These are phyloP conservation scores for Athelia sp. DNA, from an alignment of 1,284 basidiomycete genomes.

Conservation along the genomic window DNA sequence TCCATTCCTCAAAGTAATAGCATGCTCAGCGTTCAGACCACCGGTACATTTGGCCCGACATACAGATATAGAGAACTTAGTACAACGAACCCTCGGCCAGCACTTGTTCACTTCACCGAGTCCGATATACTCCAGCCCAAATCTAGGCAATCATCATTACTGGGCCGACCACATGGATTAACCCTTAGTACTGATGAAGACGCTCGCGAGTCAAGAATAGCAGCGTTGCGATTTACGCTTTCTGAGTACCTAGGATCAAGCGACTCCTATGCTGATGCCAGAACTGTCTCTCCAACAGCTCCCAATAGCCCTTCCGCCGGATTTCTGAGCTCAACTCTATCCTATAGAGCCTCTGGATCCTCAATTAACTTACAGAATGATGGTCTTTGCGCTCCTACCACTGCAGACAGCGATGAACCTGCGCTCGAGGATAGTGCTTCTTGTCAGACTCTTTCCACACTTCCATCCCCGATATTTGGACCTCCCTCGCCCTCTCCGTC, in stretches of 20 bases:
- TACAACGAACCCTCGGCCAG: too few species aligned
- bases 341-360: neutral
- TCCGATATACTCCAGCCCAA: too few species aligned
- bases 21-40: too few species aligned
- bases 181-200: too few species aligned
- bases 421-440: constrained; percentile 2
- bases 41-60: too few species aligned
- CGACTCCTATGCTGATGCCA: constrained; percentile 10
- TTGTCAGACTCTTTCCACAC: constrained; percentile 20
- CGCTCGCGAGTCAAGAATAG: too few species aligned
- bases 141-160: too few species aligned
- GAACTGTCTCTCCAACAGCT: neutral
- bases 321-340: neutral
- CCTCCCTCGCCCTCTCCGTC: constrained; percentile 24
- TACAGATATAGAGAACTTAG: too few species aligned
- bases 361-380: constrained; percentile 7
- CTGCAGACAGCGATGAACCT: constrained; percentile 4
- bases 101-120: too few species aligned
- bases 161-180: too few species aligned
- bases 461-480: constrained; percentile 22
- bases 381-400: constrained; percentile 3
- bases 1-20: too few species aligned
- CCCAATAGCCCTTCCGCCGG: neutral
- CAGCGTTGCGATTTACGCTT: constrained; percentile 14
- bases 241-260: constrained; percentile 16